Conservation (phyloP, 2,329 filamentous ascomycete genomes). For the Dactylellina drechsleri region DNA sequence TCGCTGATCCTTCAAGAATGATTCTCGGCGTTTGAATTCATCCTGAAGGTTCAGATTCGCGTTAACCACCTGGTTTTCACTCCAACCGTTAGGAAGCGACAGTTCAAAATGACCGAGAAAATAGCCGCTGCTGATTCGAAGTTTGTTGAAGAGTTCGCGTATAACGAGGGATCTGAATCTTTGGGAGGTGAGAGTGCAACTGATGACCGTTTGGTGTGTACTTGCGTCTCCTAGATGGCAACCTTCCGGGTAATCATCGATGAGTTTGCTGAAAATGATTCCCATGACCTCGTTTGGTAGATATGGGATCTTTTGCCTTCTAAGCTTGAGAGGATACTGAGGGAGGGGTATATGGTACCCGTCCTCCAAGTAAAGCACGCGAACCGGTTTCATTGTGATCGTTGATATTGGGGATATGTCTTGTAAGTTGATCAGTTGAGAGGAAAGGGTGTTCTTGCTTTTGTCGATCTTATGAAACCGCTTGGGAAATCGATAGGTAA, state of each 20-base stretch:
- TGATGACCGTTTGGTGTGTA: background rate
- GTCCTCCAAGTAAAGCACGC: no score
- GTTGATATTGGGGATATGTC: no score
- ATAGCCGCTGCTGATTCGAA: conserved; percentile 9
- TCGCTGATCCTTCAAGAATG: background rate
- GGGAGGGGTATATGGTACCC: background rate
- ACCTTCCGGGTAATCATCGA: background rate
- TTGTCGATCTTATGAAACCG: no score
- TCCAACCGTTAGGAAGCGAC: background rate
- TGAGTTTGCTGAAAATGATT: background rate
- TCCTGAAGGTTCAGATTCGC: background rate
- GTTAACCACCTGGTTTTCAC: background rate
- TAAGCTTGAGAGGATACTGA: background rate
- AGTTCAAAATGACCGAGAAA: conserved; percentile 10
- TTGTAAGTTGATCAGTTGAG: no score
- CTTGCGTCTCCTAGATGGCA: conserved; percentile 10
- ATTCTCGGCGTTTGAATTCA: background rate
- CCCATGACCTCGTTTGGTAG: conserved; percentile 27
- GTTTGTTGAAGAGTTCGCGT: background rate
- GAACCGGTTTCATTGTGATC: no score
- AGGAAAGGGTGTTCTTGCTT: no score
- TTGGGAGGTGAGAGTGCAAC: background rate
- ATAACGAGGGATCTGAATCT: conserved; percentile 1
- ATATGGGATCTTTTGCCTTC: background rate
- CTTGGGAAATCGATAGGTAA: no score